Conservation (phyloP, 495 filamentous ascomycete genomes). For the Penicillium subrubescens region DNA sequence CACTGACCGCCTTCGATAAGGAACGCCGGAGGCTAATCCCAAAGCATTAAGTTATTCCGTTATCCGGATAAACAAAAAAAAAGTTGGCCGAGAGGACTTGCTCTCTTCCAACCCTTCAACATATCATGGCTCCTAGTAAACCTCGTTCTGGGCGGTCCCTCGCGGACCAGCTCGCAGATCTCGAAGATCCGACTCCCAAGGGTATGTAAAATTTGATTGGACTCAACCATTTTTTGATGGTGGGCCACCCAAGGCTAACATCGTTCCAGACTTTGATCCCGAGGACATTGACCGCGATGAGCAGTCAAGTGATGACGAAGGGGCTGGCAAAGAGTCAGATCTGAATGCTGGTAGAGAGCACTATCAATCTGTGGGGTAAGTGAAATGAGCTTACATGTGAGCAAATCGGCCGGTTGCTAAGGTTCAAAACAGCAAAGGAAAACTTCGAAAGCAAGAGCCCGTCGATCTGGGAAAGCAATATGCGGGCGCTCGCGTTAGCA, state of each 20-base stretch:
- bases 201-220: constrained; percentile 40
- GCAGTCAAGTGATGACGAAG: constrained; percentile 58
- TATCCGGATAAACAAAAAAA: constrained; percentile 45
- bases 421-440: constrained; percentile 66
- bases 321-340: constrained; percentile 38
- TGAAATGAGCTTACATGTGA: constrained; percentile 10
- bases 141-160: constrained; percentile 41
- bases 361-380: constrained; percentile 78
- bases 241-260: constrained; percentile 13
- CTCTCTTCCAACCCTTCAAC: constrained; percentile 10
- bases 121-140: constrained; percentile 34
- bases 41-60: constrained; percentile 22
- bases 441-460: constrained; percentile 72
- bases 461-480: constrained; percentile 74
- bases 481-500: constrained; percentile 73
- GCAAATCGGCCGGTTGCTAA: constrained; percentile 7
- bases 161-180: constrained; percentile 65
- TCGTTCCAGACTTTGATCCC: constrained; percentile 76
- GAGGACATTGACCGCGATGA: constrained; percentile 66
- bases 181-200: constrained; percentile 63
- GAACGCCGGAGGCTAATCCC: constrained; percentile 4
- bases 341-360: constrained; percentile 71
- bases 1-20: constrained; percentile 1
- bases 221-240: background rate
- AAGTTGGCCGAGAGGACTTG: constrained; percentile 19